These are phyloP conservation scores for Fraxinus sp. DNA, from an alignment of 305 asterid species.

Conservation along the genomic window DNA sequence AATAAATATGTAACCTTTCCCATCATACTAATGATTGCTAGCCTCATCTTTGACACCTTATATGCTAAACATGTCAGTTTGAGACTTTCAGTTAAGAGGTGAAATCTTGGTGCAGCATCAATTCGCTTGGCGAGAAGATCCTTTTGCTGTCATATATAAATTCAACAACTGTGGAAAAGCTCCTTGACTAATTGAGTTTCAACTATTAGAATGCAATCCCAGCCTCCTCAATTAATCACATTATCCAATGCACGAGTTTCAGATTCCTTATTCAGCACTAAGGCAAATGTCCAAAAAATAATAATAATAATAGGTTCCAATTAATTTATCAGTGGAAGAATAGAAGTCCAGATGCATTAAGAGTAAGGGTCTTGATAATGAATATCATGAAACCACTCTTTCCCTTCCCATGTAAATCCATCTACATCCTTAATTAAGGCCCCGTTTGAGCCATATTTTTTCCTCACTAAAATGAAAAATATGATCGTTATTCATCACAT, in stretches of 20 bases:
- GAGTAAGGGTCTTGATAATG: not conserved
- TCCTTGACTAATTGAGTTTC: not conserved
- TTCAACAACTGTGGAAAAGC: not conserved
- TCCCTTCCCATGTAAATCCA: not conserved
- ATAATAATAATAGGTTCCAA: not conserved
- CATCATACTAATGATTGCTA: not conserved
- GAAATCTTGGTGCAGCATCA: conserved; percentile 3
- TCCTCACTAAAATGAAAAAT: no score
- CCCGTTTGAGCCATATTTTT: no score
- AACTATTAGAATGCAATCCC: not conserved
- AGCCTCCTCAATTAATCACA: not conserved
- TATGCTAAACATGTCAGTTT: not conserved
- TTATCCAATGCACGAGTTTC: not conserved
- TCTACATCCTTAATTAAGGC: not conserved
- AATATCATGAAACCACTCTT: not conserved
- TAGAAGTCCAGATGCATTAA: not conserved
- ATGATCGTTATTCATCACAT: no score
- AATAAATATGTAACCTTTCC: not conserved
- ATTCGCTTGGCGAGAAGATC: not conserved
- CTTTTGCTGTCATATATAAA: not conserved
- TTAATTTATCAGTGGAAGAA: not conserved
- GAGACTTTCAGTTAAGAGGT: not conserved
- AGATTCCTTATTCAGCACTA: not conserved
- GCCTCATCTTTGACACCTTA: not conserved
- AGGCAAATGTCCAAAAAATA: not conserved